Evolutionary conservation across 345 rosid species (phyloP).

Genomic region (Melastoma malabathricum): DNA sequence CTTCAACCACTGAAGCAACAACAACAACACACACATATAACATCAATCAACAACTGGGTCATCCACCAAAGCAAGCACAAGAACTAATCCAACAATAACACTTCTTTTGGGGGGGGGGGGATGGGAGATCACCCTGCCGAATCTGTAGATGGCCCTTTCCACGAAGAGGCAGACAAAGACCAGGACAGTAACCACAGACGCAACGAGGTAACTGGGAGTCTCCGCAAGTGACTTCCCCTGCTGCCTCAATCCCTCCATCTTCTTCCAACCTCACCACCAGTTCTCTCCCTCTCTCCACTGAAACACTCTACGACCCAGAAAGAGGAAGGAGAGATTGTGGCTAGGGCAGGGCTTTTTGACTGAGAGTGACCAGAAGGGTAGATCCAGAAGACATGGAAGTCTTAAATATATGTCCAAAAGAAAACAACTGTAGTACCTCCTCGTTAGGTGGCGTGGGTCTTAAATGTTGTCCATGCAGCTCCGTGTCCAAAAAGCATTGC

Average conservation of each 20-base stretch:
- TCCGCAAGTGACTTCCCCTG: slow-evolving; percentile 76
- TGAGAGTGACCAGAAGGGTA: no score
- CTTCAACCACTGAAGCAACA: slow-evolving; percentile 56
- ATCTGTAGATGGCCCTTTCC: slow-evolving; percentile 74
- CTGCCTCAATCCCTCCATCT: slow-evolving; percentile 25
- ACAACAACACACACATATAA: not conserved
- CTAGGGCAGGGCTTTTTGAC: no score
- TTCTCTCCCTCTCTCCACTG: no score
- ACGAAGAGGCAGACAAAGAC: slow-evolving; percentile 59
- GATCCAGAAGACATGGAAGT: no score
- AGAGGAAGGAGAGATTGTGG: no score
- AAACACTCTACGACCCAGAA: no score
- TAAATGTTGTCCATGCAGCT: no score
- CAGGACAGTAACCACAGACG: slow-evolving; percentile 64
- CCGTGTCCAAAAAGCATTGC: no score
- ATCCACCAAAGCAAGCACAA: not conserved
- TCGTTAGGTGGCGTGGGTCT: no score
- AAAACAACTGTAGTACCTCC: slow-evolving; percentile 1
- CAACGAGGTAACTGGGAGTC: slow-evolving; percentile 89
- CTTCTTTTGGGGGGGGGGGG: not conserved
- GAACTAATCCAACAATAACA: not conserved
- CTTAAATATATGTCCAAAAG: no score
- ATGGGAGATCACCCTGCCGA: slow-evolving; percentile 47
- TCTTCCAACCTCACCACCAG: no score
- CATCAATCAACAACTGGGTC: not conserved